A percentile compares a stretch with the other conserved stretches of the same genome.
Evolutionary conservation across 345 rosid species (phyloP).

Genomic region (Arabis hirsuta): DNA sequence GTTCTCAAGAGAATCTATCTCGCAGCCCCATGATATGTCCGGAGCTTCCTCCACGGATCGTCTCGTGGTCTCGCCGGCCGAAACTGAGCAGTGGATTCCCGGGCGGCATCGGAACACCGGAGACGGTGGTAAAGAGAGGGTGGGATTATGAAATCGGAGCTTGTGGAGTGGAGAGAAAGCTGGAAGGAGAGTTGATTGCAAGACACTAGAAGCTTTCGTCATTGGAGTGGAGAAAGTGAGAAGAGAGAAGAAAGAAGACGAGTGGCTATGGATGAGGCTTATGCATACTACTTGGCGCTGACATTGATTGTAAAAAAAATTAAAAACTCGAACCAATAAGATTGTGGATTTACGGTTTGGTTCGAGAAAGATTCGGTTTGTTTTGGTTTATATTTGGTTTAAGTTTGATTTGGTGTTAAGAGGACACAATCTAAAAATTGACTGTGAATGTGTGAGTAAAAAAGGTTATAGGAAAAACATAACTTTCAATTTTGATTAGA

Average conservation of each 20-base stretch:
- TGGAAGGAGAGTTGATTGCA: constrained; percentile 58
- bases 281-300: background rate
- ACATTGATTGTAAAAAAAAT: background rate
- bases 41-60: constrained; percentile 43
- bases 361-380: constrained; percentile 6
- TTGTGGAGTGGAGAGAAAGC: constrained; percentile 50
- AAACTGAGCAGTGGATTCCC: constrained; percentile 56
- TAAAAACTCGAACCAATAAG: background rate
- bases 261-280: constrained; percentile 36
- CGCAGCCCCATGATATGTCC: constrained; percentile 71
- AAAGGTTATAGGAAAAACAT: too few species aligned
- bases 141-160: constrained; percentile 14
- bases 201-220: constrained; percentile 65
- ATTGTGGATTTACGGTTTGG: constrained; percentile 26
- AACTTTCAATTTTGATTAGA: too few species aligned
- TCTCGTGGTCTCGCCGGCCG: constrained; percentile 50
- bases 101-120: constrained; percentile 34
- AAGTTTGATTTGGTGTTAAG: background rate
- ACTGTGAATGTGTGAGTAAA: background rate
- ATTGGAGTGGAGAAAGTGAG: constrained; percentile 43
- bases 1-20: constrained; percentile 63
- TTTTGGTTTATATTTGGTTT: background rate
- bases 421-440: background rate
- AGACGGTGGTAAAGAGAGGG: constrained; percentile 29
- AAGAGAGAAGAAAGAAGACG: constrained; percentile 27